Evolutionary conservation across 495 filamentous ascomycete genomes (phyloP).

Genomic region (Aspergillus bertholletiae): DNA sequence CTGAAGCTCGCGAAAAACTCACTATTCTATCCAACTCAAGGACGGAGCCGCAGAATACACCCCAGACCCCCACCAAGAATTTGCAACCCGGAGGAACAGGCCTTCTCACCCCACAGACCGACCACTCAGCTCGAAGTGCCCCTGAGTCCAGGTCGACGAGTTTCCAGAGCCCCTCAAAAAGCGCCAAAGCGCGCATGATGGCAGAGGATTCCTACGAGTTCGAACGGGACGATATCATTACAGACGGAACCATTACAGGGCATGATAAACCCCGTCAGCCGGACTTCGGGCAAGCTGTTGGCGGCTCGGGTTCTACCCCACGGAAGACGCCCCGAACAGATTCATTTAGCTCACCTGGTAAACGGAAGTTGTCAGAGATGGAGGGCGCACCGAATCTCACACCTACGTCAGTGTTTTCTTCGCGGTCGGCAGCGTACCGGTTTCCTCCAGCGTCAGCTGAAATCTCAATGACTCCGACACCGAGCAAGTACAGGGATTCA

Average conservation of each 20-base stretch:
- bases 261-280: slow-evolving; percentile 16
- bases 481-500: slow-evolving; percentile 40
- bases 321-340: slow-evolving; percentile 45
- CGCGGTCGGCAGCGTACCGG: slow-evolving; percentile 10
- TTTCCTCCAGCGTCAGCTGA: slow-evolving; percentile 31
- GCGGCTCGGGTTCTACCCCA: not conserved
- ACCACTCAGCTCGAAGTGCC: slow-evolving; percentile 5
- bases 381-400: slow-evolving; percentile 16
- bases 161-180: slow-evolving; percentile 27
- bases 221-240: slow-evolving; percentile 36
- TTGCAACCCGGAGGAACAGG: slow-evolving; percentile 10
- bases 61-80: slow-evolving; percentile 22
- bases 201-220: slow-evolving; percentile 42
- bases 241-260: slow-evolving; percentile 1
- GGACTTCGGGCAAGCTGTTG: slow-evolving; percentile 15
- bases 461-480: slow-evolving; percentile 47
- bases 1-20: slow-evolving; percentile 50
- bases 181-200: slow-evolving; percentile 37
- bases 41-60: slow-evolving; percentile 30
- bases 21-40: slow-evolving; percentile 49
- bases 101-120: slow-evolving; percentile 38
- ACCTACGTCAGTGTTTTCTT: slow-evolving; percentile 19
- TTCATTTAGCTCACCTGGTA: slow-evolving; percentile 46
- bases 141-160: slow-evolving; percentile 5
- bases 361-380: slow-evolving; percentile 46